Conservation (phyloP, 1,139 yeast species). For the Yamadazyma trypodendri region DNA sequence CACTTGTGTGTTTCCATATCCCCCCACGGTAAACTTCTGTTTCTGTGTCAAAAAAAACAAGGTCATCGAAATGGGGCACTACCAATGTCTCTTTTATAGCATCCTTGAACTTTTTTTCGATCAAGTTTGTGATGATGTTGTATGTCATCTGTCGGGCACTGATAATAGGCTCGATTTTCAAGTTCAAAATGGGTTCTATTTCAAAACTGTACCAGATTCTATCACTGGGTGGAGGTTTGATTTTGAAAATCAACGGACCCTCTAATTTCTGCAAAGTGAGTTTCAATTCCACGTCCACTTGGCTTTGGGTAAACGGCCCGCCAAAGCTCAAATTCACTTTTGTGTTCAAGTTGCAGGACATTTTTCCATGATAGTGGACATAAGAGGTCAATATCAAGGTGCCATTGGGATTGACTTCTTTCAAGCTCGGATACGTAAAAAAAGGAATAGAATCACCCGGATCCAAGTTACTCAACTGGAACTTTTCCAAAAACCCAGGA, state of each 20-base stretch:
- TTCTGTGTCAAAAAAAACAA: slow-evolving; percentile 64
- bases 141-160: slow-evolving; percentile 80
- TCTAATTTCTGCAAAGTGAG: slow-evolving; percentile 65
- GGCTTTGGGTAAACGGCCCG: slow-evolving; percentile 71
- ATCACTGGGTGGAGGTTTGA: slow-evolving; percentile 89
- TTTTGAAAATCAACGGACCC: slow-evolving; percentile 67
- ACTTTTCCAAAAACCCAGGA: slow-evolving; percentile 85
- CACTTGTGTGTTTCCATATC: slow-evolving; percentile 62
- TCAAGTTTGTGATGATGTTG: slow-evolving; percentile 72
- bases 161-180: slow-evolving; percentile 83
- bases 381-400: slow-evolving; percentile 61
- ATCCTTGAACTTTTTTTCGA: slow-evolving; percentile 76
- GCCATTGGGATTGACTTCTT: slow-evolving; percentile 80
- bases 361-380: slow-evolving; percentile 68
- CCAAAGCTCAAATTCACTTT: slow-evolving; percentile 65
- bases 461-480: slow-evolving; percentile 67
- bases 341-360: slow-evolving; percentile 76
- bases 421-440: slow-evolving; percentile 68
- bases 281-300: slow-evolving; percentile 73
- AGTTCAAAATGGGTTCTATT: slow-evolving; percentile 68
- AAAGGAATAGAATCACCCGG: slow-evolving; percentile 83
- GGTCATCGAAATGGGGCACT: slow-evolving; percentile 84
- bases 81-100: slow-evolving; percentile 79
- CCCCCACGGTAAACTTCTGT: slow-evolving; percentile 85
- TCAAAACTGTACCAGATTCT: slow-evolving; percentile 91